These are phyloP conservation scores for Ilex asprella DNA, from an alignment of 257 asterid species.

Conservation along the genomic window DNA sequence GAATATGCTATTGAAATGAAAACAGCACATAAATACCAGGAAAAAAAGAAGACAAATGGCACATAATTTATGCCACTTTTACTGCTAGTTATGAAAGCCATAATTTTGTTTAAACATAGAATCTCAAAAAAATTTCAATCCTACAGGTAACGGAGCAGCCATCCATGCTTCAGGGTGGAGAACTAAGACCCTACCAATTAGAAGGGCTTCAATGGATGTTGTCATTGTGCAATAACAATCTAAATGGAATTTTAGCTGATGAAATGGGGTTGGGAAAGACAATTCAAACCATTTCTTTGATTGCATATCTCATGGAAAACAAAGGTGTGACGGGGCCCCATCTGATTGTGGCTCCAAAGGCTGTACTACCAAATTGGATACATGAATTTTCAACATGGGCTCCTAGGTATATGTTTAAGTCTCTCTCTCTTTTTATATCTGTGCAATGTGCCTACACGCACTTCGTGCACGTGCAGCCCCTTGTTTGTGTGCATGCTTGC, in stretches of 20 bases:
- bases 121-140: slow-evolving; percentile 9
- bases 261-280: slow-evolving; percentile 99
- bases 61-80: no score
- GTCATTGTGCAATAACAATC: slow-evolving; percentile 89
- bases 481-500: slow-evolving; percentile 12
- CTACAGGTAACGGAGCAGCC: slow-evolving; percentile 96
- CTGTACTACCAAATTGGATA: slow-evolving; percentile 97
- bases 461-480: not conserved
- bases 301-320: slow-evolving; percentile 92
- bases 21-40: no score
- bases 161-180: slow-evolving; percentile 98
- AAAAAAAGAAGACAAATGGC: no score
- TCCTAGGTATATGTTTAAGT: slow-evolving; percentile 48
- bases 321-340: slow-evolving; percentile 96
- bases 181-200: slow-evolving; percentile 76
- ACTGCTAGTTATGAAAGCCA: no score
- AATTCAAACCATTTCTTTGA: slow-evolving; percentile 86
- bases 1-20: no score
- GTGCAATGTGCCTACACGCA: no score
- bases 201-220: slow-evolving; percentile 99
- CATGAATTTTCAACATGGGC: slow-evolving; percentile 91
- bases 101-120: not conserved
- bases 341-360: slow-evolving; percentile 98
- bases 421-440: not conserved
- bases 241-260: slow-evolving; percentile 96